Conservation (phyloP, 768 basidiomycete genomes). For the Mycena kentingensis region DNA sequence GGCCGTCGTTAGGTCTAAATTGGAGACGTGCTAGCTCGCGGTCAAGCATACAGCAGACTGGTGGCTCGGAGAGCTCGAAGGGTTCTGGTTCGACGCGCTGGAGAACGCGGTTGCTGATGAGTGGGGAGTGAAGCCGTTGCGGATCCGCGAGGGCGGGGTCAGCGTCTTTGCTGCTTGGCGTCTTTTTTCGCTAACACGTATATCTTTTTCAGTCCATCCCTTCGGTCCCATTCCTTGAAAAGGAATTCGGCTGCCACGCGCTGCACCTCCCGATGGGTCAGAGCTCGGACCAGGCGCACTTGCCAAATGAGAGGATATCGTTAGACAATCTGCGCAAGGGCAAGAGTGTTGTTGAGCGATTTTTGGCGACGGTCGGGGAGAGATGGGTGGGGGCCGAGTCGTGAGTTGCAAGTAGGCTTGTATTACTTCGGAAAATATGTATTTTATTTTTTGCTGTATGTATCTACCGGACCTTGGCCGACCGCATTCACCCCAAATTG, state of each 20-base stretch:
- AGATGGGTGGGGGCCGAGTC: no score
- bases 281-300: conserved; percentile 87
- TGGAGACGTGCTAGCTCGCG: conserved; percentile 51
- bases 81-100: conserved; percentile 83
- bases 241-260: conserved; percentile 84
- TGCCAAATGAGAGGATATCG: conserved; percentile 91
- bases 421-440: no score
- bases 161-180: conserved; percentile 36
- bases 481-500: no score
- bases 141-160: conserved; percentile 93
- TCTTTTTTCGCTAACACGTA: background rate
- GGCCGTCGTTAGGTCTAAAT: no score
- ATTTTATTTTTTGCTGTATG: no score
- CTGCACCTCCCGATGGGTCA: conserved; percentile 95
- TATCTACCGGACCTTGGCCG: no score
- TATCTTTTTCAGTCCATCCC: conserved; percentile 74
- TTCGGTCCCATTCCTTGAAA: conserved; percentile 91
- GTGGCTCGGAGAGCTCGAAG: conserved; percentile 92
- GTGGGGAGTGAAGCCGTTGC: conserved; percentile 84
- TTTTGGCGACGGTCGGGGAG: conserved; percentile 57
- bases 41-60: conserved; percentile 88
- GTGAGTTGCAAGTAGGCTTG: no score
- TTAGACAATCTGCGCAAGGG: conserved; percentile 78
- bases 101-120: conserved; percentile 82
- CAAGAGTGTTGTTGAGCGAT: conserved; percentile 75